Conservation (phyloP, 768 basidiomycete genomes). For the Boletus rubroflammeus region DNA sequence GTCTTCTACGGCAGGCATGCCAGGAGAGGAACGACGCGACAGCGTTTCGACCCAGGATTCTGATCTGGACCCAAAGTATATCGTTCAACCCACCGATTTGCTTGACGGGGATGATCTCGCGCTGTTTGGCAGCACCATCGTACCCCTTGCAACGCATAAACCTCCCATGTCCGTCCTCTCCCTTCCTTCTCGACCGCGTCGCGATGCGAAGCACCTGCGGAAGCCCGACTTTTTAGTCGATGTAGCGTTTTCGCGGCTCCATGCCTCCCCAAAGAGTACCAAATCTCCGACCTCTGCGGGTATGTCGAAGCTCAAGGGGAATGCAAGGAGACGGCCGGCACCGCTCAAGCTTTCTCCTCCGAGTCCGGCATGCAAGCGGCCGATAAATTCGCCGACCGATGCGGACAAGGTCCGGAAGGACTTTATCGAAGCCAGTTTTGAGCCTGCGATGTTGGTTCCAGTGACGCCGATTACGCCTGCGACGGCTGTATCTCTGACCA, state of each 20-base stretch:
- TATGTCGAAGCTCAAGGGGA: constrained; percentile 20
- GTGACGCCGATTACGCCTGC: constrained; percentile 1
- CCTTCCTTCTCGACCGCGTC: constrained; percentile 33
- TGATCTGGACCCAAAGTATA: constrained; percentile 47
- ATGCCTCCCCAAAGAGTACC: constrained; percentile 12
- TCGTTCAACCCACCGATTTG: constrained; percentile 38
- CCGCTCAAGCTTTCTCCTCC: constrained; percentile 39
- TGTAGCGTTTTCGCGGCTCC: constrained; percentile 23
- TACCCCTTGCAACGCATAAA: constrained; percentile 28
- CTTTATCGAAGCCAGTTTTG: constrained; percentile 45
- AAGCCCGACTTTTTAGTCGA: constrained; percentile 36
- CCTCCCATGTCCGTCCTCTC: constrained; percentile 36
- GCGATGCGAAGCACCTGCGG: constrained; percentile 35
- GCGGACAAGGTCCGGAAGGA: constrained; percentile 34
- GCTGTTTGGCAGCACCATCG: constrained; percentile 27
- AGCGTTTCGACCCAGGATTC: constrained; percentile 52
- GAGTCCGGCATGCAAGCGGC: constrained; percentile 30
- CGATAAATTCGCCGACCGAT: constrained; percentile 37
- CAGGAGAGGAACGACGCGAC: constrained; percentile 37
- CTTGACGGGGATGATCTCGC: constrained; percentile 35
- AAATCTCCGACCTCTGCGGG: constrained; percentile 10
- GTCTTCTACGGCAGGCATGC: constrained; percentile 1
- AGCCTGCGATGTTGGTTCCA: constrained; percentile 19
- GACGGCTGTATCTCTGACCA: not conserved
- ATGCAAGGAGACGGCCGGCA: constrained; percentile 39